Percentiles rank a stretch among this genome's conserved stretches.
phyloP scores from a whole-genome alignment of 805 yeast species.

The Ogataea allantospora region DNA sequence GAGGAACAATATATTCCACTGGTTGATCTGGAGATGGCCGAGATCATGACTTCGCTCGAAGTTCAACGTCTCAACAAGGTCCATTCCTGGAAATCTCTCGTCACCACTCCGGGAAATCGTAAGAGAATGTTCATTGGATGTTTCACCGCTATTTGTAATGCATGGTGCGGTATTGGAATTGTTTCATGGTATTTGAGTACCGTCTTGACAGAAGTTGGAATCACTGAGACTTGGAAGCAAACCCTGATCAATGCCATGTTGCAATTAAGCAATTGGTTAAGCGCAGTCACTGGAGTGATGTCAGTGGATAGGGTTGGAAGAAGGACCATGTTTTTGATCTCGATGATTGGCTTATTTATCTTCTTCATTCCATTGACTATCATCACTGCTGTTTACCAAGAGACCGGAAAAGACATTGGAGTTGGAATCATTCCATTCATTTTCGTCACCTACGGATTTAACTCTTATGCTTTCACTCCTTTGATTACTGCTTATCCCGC shows the following conservation, averaged over 20 bases:
- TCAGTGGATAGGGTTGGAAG: conserved; percentile 35
- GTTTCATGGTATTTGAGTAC: conserved; percentile 42
- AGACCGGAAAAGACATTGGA: conserved; percentile 12
- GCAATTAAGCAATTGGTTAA: conserved; percentile 43
- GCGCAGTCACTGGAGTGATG: conserved; percentile 31
- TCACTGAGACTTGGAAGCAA: conserved; percentile 43
- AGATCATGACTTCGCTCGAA: conserved; percentile 39
- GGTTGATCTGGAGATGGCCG: conserved; percentile 36
- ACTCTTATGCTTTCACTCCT: conserved; percentile 45
- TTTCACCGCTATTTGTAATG: conserved; percentile 34
- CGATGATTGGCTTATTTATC: conserved; percentile 36
- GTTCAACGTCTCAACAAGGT: conserved; percentile 28
- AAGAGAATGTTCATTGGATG: conserved; percentile 36
- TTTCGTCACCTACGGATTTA: conserved; percentile 34
- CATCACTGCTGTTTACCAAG: conserved; percentile 38
- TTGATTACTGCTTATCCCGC: conserved; percentile 42
- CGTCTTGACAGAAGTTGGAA: conserved; percentile 53
- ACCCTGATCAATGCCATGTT: conserved; percentile 50
- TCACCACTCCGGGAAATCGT: conserved; percentile 34
- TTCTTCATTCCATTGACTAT: conserved; percentile 44
- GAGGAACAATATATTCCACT: conserved; percentile 32
- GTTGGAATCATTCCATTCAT: conserved; percentile 20
- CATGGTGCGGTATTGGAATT: conserved; percentile 46
- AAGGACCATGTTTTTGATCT: conserved; percentile 37
- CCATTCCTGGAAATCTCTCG: conserved; percentile 36